These are phyloP conservation scores for Claviceps maximensis DNA, from an alignment of 2,329 filamentous ascomycete species.

Conservation along the genomic window DNA sequence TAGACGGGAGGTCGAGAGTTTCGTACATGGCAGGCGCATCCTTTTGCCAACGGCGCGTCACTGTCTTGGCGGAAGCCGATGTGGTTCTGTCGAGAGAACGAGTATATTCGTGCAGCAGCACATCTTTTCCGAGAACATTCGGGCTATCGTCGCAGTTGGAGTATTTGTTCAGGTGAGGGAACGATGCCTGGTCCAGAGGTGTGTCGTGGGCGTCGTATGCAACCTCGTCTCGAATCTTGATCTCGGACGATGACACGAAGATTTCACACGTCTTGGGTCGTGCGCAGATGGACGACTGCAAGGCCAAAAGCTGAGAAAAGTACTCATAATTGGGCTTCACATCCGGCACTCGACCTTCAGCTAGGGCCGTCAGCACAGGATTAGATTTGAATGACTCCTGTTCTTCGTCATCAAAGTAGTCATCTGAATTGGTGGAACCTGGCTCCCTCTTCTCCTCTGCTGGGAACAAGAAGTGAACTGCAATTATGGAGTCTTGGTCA, in stretches of 20 bases:
- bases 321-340: conserved; percentile 50
- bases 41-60: conserved; percentile 43
- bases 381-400: conserved; percentile 50
- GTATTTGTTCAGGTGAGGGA: conserved; percentile 42
- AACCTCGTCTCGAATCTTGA: conserved; percentile 36
- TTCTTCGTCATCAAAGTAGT: conserved; percentile 29
- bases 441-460: conserved; percentile 42
- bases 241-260: conserved; percentile 40
- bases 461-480: conserved; percentile 48
- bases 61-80: conserved; percentile 39
- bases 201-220: conserved; percentile 30
- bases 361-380: conserved; percentile 47
- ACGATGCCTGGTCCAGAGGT: conserved; percentile 31
- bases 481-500: background rate
- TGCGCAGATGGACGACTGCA: conserved; percentile 39
- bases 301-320: conserved; percentile 41
- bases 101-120: conserved; percentile 46
- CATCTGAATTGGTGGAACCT: conserved; percentile 49
- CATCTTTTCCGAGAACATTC: conserved; percentile 36
- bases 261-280: conserved; percentile 47
- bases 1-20: conserved; percentile 33
- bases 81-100: conserved; percentile 39
- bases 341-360: conserved; percentile 41
- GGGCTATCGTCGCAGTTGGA: conserved; percentile 39
- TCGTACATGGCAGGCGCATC: conserved; percentile 43